phyloP scores from a whole-genome alignment of 176 grass and related monocot genomes.

The Tillandsia fasciculata region DNA sequence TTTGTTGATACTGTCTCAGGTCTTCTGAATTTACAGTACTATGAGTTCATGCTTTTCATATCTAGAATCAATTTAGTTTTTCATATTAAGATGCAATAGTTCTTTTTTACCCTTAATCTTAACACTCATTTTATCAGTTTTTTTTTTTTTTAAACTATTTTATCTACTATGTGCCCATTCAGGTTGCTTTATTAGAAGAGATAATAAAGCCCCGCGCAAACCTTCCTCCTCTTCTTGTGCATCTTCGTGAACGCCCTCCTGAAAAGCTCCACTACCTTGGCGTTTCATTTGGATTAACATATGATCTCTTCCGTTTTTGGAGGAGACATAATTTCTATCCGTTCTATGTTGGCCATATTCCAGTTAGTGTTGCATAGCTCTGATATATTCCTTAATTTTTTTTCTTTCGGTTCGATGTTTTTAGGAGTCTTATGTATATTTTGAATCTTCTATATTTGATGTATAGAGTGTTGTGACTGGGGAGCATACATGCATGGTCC shows the following conservation, averaged over 20 bases:
- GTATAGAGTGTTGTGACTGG: constrained; percentile 90
- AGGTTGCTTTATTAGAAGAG: constrained; percentile 89
- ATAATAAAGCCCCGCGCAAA: constrained; percentile 65
- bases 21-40: no score
- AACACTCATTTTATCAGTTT: not conserved
- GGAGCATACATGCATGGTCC: constrained; percentile 88
- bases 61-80: no score
- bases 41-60: no score
- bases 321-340: constrained; percentile 77
- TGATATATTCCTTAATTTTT: constrained; percentile 4
- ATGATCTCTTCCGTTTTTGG: constrained; percentile 90
- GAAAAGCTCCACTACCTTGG: constrained; percentile 91
- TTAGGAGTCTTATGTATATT: constrained; percentile 11
- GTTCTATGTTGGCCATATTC: constrained; percentile 86
- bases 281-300: constrained; percentile 88
- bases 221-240: constrained; percentile 78
- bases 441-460: constrained; percentile 20
- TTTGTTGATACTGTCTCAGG: no score
- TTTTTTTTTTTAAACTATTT: not conserved
- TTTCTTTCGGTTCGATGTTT: constrained; percentile 6
- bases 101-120: no score
- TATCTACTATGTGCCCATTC: constrained; percentile 18
- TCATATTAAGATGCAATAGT: no score
- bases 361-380: constrained; percentile 33
- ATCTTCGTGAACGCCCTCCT: constrained; percentile 42